Percentiles rank a stretch among this genome's conserved stretches.
phyloP scores from a whole-genome alignment of 495 filamentous ascomycete genomes.

The Penicillium fimorum region DNA sequence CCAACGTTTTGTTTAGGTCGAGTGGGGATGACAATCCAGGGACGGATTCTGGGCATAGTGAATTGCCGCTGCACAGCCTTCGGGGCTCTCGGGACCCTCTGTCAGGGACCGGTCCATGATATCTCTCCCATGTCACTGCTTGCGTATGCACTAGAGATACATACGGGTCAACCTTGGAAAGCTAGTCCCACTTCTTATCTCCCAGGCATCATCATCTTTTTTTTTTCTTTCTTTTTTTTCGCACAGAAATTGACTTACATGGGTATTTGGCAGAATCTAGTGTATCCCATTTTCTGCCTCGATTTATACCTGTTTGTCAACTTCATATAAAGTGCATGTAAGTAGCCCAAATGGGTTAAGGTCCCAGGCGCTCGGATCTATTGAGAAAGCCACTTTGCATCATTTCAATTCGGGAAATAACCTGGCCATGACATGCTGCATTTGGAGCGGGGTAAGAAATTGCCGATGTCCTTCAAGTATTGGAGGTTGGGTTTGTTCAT shows the following conservation, averaged over 20 bases:
- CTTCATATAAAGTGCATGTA: not conserved
- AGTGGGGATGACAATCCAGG: conserved; percentile 33
- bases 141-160: not conserved
- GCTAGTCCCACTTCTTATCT: conserved; percentile 6
- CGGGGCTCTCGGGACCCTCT: conserved; percentile 46
- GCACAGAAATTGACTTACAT: no score
- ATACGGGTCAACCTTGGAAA: not conserved
- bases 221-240: not conserved
- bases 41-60: conserved; percentile 37
- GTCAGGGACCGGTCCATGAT: conserved; percentile 14
- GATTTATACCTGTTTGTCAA: not conserved
- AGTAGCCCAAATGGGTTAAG: not conserved
- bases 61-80: conserved; percentile 50
- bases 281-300: not conserved
- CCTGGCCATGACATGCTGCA: not conserved
- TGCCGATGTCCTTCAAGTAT: not conserved
- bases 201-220: not conserved
- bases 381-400: conserved; percentile 13
- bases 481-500: not conserved
- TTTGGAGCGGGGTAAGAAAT: conserved; percentile 2
- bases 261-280: not conserved
- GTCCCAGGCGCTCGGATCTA: conserved; percentile 14
- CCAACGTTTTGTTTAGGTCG: conserved; percentile 40
- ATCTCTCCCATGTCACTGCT: not conserved
- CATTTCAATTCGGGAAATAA: conserved; percentile 4